These are phyloP conservation scores for Ganoderma sinense DNA, from an alignment of 1,284 basidiomycete genomes.

Conservation along the genomic window DNA sequence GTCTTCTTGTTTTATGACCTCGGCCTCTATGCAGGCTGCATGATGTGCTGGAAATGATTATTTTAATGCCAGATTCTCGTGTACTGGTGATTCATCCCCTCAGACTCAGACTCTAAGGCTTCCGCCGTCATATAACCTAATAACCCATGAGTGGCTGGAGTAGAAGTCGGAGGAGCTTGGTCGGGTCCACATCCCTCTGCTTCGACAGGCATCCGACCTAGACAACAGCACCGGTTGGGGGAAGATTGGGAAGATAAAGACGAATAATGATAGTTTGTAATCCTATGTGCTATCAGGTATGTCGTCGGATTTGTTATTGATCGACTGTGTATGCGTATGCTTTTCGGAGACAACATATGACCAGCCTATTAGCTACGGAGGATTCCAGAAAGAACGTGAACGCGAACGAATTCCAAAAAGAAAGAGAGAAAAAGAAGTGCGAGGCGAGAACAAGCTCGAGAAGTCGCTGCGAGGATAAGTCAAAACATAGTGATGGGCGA, in stretches of 20 bases:
- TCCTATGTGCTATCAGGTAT: constrained; percentile 20
- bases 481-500: constrained; percentile 18
- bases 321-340: constrained; percentile 21
- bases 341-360: constrained; percentile 13
- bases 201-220: no score
- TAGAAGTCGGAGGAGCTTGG: no score
- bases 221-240: background rate
- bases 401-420: background rate
- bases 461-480: background rate
- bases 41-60: background rate
- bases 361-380: background rate
- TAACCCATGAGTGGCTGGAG: no score
- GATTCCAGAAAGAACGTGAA: constrained; percentile 1
- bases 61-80: no score
- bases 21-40: background rate
- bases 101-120: no score
- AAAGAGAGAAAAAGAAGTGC: constrained; percentile 8
- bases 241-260: background rate
- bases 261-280: constrained; percentile 28
- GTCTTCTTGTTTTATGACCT: background rate
- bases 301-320: constrained; percentile 26
- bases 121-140: no score
- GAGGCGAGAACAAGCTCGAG: constrained; percentile 16
- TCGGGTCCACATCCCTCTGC: no score
- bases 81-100: no score